These are phyloP conservation scores for Pyrenophora seminiperda DNA, from an alignment of 2,329 filamentous ascomycete genomes.

Conservation along the genomic window DNA sequence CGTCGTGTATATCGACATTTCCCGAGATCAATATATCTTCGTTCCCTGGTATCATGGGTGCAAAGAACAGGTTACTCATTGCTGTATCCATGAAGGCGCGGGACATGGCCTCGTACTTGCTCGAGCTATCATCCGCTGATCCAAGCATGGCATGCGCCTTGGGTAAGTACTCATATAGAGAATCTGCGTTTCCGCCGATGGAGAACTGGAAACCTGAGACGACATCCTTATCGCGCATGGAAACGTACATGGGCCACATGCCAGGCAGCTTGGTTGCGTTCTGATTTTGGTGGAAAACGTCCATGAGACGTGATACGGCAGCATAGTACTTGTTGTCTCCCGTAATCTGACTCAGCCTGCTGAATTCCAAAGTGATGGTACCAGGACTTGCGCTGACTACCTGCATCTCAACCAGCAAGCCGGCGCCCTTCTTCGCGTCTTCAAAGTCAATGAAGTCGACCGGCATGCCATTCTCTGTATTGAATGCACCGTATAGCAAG, in stretches of 20 bases:
- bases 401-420: slow-evolving; percentile 45
- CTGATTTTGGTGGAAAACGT: slow-evolving; percentile 39
- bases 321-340: slow-evolving; percentile 46
- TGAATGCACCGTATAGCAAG: slow-evolving; percentile 55
- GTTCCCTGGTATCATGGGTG: slow-evolving; percentile 48
- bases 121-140: slow-evolving; percentile 53
- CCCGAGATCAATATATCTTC: slow-evolving; percentile 41
- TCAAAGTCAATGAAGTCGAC: slow-evolving; percentile 52
- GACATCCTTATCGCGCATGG: slow-evolving; percentile 38
- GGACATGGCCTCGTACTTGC: slow-evolving; percentile 62
- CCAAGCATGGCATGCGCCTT: slow-evolving; percentile 44
- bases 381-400: slow-evolving; percentile 56
- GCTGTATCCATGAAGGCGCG: slow-evolving; percentile 51
- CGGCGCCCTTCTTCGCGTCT: slow-evolving; percentile 35
- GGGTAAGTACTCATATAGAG: slow-evolving; percentile 47
- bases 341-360: slow-evolving; percentile 46
- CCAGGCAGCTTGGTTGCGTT: slow-evolving; percentile 43
- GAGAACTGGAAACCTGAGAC: slow-evolving; percentile 41
- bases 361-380: slow-evolving; percentile 51
- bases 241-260: slow-evolving; percentile 48
- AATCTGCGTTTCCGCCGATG: slow-evolving; percentile 46
- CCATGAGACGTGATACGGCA: slow-evolving; percentile 42
- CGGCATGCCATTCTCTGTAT: slow-evolving; percentile 53
- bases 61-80: slow-evolving; percentile 56
- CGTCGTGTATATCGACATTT: slow-evolving; percentile 38